A percentile compares a stretch with the other conserved stretches of the same genome.
These are phyloP conservation scores for Skeletonema marinoi DNA, from an alignment of 108 stramenopile species.

Conservation along the genomic window DNA sequence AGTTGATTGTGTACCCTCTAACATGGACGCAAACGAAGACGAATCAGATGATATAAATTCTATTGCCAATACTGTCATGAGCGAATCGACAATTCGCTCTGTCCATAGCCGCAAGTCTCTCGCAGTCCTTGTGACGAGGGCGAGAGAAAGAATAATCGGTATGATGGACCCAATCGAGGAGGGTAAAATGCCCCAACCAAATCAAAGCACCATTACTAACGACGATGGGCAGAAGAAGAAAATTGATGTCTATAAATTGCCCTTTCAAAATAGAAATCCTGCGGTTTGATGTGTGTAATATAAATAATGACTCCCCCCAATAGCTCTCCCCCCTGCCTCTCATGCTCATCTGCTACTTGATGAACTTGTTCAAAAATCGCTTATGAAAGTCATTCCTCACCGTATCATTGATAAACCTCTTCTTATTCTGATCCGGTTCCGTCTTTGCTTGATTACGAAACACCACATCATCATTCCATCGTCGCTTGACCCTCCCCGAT, in stretches of 20 bases:
- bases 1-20: slow-evolving; percentile 20
- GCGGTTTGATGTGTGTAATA: slow-evolving; percentile 33
- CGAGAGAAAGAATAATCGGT: slow-evolving; percentile 33
- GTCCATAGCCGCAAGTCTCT: slow-evolving; percentile 55
- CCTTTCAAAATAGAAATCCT: slow-evolving; percentile 66
- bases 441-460: slow-evolving; percentile 95
- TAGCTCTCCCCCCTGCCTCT: background rate
- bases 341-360: slow-evolving; percentile 59
- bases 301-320: background rate
- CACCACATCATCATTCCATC: slow-evolving; percentile 98
- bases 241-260: slow-evolving; percentile 50
- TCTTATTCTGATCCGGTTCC: slow-evolving; percentile 83
- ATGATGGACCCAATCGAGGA: slow-evolving; percentile 37
- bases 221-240: slow-evolving; percentile 49
- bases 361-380: slow-evolving; percentile 94
- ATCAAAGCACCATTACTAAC: slow-evolving; percentile 45
- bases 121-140: slow-evolving; percentile 27
- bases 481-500: slow-evolving; percentile 74
- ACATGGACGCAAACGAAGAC: slow-evolving; percentile 15
- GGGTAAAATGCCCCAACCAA: slow-evolving; percentile 31
- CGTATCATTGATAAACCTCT: slow-evolving; percentile 97
- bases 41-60: slow-evolving; percentile 44
- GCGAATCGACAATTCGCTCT: slow-evolving; percentile 41
- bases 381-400: slow-evolving; percentile 97
- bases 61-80: slow-evolving; percentile 48